Percentiles rank a stretch among this genome's conserved stretches.
phyloP scores from a whole-genome alignment of 2,329 filamentous ascomycete species.

The Pyricularia grisea region DNA sequence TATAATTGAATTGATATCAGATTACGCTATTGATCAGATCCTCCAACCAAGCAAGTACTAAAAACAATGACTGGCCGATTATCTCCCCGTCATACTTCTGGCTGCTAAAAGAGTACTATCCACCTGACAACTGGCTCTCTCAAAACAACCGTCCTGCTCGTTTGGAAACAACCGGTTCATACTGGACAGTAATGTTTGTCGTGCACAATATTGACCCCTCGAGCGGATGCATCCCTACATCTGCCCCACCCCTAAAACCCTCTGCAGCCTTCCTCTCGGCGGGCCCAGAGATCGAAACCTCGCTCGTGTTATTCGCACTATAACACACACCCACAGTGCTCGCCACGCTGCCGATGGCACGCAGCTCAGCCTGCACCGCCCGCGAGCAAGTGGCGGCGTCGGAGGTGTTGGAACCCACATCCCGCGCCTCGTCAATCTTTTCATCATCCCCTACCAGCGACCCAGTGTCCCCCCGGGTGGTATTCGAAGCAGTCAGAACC shows the following conservation, averaged over 20 bases:
- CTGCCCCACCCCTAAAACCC: not conserved
- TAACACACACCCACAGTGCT: not conserved
- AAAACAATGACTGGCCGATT: too few species aligned
- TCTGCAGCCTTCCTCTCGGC: not conserved
- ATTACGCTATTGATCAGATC: too few species aligned
- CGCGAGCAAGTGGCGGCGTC: not conserved
- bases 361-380: not conserved
- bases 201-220: not conserved
- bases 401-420: not conserved
- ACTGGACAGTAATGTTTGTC: not conserved
- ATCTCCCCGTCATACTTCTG: too few species aligned
- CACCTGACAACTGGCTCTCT: not conserved
- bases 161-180: not conserved
- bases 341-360: not conserved
- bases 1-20: too few species aligned
- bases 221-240: not conserved
- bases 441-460: not conserved
- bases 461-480: too few species aligned
- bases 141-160: not conserved
- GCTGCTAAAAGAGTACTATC: not conserved
- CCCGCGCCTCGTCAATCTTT: not conserved
- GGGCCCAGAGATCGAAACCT: not conserved
- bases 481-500: not conserved
- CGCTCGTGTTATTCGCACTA: not conserved
- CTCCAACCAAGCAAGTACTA: too few species aligned